Percentiles rank a stretch among this genome's conserved stretches.
Conservation (phyloP, 331 rosid species). For the Prunus yedoensis region DNA sequence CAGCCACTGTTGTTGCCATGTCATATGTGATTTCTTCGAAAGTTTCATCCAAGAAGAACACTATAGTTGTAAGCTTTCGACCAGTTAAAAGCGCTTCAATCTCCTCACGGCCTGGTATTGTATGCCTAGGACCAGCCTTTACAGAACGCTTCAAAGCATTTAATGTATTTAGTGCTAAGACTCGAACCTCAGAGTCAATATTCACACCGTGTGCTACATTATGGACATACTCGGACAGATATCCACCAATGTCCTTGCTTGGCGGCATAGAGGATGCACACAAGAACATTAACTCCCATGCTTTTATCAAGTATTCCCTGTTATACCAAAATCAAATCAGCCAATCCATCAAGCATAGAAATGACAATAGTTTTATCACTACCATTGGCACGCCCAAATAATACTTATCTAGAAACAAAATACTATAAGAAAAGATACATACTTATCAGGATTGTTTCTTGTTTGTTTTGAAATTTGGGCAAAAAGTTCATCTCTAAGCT, state of each 20-base stretch:
- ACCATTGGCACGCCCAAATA: constrained; percentile 7
- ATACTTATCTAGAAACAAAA: constrained; percentile 13
- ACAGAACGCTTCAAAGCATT: constrained; percentile 85
- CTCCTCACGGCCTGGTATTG: constrained; percentile 87
- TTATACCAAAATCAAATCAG: constrained; percentile 20
- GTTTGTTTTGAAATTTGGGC: constrained; percentile 92
- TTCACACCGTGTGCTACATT: constrained; percentile 60
- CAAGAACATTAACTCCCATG: constrained; percentile 92
- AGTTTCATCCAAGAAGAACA: constrained; percentile 91
- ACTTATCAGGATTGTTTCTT: constrained; percentile 89
- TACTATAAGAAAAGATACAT: constrained; percentile 18
- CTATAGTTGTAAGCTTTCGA: constrained; percentile 87
- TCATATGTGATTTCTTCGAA: constrained; percentile 93
- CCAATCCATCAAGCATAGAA: constrained; percentile 18
- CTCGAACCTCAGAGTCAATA: constrained; percentile 70
- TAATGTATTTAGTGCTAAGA: constrained; percentile 70
- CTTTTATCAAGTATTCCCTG: constrained; percentile 83
- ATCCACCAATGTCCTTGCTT: constrained; percentile 82
- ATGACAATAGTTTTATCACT: constrained; percentile 8
- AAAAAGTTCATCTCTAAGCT: constrained; percentile 93
- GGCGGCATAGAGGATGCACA: constrained; percentile 98
- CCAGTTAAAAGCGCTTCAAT: constrained; percentile 82
- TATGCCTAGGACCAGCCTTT: constrained; percentile 94
- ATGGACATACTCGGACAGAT: constrained; percentile 86
- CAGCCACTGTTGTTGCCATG: constrained; percentile 90